Conservation (phyloP, 192 early-diverging fungal genomes). For the Mortierella claussenii region DNA sequence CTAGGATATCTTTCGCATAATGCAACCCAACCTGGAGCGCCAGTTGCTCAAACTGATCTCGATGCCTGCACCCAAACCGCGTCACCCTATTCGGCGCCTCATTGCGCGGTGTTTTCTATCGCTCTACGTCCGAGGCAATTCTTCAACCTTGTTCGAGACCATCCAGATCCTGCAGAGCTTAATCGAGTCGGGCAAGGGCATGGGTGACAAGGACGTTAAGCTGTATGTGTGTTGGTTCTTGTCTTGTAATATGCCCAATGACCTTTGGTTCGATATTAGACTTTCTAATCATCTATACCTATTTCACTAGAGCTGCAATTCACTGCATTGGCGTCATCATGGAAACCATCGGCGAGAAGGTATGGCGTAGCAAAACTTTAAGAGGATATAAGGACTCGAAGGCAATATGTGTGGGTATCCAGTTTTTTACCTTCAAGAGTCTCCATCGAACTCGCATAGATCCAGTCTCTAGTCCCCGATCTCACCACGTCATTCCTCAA, state of each 20-base stretch:
- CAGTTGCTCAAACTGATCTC: slow-evolving; percentile 77
- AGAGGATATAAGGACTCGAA: too few species aligned
- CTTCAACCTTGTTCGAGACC: slow-evolving; percentile 82
- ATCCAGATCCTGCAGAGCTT: slow-evolving; percentile 70
- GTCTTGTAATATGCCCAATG: not conserved
- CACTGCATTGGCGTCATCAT: slow-evolving; percentile 81
- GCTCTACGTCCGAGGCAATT: slow-evolving; percentile 81
- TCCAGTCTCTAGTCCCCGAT: slow-evolving; percentile 77
- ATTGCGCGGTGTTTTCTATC: slow-evolving; percentile 75
- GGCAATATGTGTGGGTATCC: too few species aligned
- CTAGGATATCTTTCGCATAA: slow-evolving; percentile 67
- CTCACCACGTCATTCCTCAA: slow-evolving; percentile 70
- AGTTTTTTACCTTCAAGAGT: too few species aligned
- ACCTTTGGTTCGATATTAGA: too few species aligned
- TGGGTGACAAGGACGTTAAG: slow-evolving; percentile 69
- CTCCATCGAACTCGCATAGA: slow-evolving; percentile 31
- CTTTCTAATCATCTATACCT: too few species aligned
- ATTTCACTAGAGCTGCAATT: slow-evolving; percentile 76
- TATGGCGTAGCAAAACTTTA: too few species aligned
- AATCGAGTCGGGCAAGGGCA: slow-evolving; percentile 65
- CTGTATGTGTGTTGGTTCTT: slow-evolving; percentile 58
- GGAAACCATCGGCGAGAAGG: slow-evolving; percentile 79
- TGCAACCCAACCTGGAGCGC: slow-evolving; percentile 80
- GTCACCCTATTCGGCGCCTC: slow-evolving; percentile 73
- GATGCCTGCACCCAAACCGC: slow-evolving; percentile 67